Conservation (phyloP, 2,329 filamentous ascomycete species). For the Ascochyta koolunga region DNA sequence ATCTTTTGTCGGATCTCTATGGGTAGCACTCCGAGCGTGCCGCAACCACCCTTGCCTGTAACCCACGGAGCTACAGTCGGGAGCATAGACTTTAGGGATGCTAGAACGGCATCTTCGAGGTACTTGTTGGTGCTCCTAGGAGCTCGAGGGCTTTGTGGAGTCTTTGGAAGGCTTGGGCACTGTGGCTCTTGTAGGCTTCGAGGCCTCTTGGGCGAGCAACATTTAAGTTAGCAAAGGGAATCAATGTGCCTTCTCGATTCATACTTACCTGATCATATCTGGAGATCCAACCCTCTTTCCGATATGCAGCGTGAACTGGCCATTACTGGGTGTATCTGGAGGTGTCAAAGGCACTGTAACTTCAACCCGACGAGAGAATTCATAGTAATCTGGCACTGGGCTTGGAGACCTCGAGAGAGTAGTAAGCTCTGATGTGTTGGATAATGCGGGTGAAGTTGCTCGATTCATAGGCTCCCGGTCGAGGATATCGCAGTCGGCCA, state of each 20-base stretch:
- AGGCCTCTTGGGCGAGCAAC: neutral
- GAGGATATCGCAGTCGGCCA: neutral
- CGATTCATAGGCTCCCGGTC: neutral
- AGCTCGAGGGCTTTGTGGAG: neutral
- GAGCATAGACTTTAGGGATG: neutral
- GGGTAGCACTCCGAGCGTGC: constrained; percentile 14
- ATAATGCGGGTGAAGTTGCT: constrained; percentile 3
- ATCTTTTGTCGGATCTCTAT: constrained; percentile 21
- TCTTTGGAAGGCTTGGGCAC: neutral
- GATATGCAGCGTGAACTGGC: neutral
- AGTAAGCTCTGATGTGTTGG: constrained; percentile 8
- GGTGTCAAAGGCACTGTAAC: neutral
- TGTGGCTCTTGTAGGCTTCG: neutral
- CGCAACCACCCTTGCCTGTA: constrained; percentile 5
- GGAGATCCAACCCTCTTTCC: neutral
- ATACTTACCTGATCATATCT: neutral
- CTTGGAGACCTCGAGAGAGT: constrained; percentile 12
- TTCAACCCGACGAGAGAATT: neutral
- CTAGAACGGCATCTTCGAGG: neutral
- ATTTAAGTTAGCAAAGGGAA: neutral
- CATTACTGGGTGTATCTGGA: neutral
- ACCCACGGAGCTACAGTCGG: neutral
- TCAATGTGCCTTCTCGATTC: neutral
- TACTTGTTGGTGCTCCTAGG: neutral
- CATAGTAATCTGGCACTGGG: constrained; percentile 6